These are phyloP conservation scores for Cyberlindnera mrakii DNA, from an alignment of 805 yeast genomes.

Conservation along the genomic window DNA sequence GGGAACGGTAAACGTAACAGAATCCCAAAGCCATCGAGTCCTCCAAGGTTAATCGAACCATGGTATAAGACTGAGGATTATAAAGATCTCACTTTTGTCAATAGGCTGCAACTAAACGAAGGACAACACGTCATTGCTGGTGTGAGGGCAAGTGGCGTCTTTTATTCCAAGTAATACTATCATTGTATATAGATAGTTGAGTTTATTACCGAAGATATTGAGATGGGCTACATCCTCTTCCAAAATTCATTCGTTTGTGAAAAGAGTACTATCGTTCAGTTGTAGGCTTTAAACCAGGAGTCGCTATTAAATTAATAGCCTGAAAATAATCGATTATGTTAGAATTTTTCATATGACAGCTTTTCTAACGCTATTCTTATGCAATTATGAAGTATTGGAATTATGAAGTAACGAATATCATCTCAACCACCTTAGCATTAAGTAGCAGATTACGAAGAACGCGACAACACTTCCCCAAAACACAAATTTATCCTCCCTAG, in stretches of 20 bases:
- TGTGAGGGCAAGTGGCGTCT: slow-evolving; percentile 54
- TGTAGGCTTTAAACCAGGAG: too few species aligned
- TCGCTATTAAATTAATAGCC: too few species aligned
- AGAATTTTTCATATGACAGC: too few species aligned
- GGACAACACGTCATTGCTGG: slow-evolving; percentile 63
- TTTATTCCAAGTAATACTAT: slow-evolving; percentile 32
- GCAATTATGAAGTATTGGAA: too few species aligned
- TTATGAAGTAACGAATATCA: slow-evolving; percentile 16
- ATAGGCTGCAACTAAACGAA: slow-evolving; percentile 42
- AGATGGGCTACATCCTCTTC: too few species aligned
- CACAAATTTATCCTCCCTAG: slow-evolving; percentile 79
- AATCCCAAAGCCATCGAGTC: slow-evolving; percentile 42
- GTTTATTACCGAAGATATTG: too few species aligned
- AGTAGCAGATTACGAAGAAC: slow-evolving; percentile 61
- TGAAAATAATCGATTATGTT: too few species aligned
- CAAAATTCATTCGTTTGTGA: neutral
- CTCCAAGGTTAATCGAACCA: slow-evolving; percentile 60
- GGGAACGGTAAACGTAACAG: slow-evolving; percentile 76
- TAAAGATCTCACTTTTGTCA: slow-evolving; percentile 30
- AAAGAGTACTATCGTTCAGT: neutral
- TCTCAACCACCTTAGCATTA: slow-evolving; percentile 59
- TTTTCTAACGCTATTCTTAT: too few species aligned
- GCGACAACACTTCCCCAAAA: slow-evolving; percentile 70
- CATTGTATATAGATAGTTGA: neutral
- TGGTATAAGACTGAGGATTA: slow-evolving; percentile 23